These are phyloP conservation scores for Clavulina sp. DNA, from an alignment of 768 basidiomycete species.

Conservation along the genomic window DNA sequence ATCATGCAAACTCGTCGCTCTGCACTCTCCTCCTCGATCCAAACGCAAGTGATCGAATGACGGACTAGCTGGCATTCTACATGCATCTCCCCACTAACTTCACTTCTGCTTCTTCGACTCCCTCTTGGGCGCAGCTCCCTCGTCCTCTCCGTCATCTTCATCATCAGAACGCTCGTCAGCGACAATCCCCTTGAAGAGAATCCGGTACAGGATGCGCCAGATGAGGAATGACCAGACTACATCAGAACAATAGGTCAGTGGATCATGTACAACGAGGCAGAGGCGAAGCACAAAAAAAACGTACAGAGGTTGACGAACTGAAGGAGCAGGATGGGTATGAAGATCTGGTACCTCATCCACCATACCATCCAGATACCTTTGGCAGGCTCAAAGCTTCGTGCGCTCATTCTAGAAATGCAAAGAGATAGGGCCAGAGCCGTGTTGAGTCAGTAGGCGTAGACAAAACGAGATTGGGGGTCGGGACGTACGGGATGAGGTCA, in stretches of 20 bases:
- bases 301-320: slow-evolving; percentile 53
- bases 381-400: not conserved
- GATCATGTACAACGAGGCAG: not conserved
- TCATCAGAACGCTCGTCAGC: slow-evolving; percentile 63
- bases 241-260: too few relatives aligned
- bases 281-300: not conserved
- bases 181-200: slow-evolving; percentile 28
- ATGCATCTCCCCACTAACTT: too few relatives aligned
- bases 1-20: too few relatives aligned
- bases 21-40: too few relatives aligned
- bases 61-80: too few relatives aligned
- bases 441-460: too few relatives aligned
- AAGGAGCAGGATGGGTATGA: slow-evolving; percentile 51
- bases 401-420: not conserved
- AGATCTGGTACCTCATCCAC: slow-evolving; percentile 65
- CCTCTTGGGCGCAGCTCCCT: too few relatives aligned
- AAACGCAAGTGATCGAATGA: too few relatives aligned
- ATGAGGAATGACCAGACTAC: slow-evolving; percentile 91
- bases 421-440: too few relatives aligned
- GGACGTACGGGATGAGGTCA: not conserved
- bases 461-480: too few relatives aligned
- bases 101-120: too few relatives aligned
- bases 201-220: slow-evolving; percentile 50
- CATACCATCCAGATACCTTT: not conserved
- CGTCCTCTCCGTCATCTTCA: slow-evolving; percentile 29